A percentile compares a stretch with the other conserved stretches of the same genome.
Evolutionary conservation across 306 rosid species (phyloP).

Genomic region (Quercus dentata): DNA sequence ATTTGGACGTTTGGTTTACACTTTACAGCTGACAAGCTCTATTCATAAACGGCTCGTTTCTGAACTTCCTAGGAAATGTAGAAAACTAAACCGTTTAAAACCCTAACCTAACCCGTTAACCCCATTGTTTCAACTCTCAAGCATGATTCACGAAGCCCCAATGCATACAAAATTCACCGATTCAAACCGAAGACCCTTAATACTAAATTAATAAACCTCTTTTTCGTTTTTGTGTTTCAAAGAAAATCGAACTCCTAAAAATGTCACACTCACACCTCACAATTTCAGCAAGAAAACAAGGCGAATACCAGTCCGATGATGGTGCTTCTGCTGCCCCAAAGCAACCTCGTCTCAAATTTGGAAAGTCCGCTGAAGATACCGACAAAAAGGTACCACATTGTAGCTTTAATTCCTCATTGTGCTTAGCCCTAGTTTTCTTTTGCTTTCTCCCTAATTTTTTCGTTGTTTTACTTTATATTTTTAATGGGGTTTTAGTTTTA

Average conservation of each 20-base stretch:
- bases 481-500: not conserved
- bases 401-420: slow-evolving; percentile 25
- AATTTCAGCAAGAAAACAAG: slow-evolving; percentile 50
- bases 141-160: no score
- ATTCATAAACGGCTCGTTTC: no score
- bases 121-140: no score
- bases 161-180: no score
- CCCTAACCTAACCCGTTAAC: no score
- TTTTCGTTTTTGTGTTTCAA: not conserved
- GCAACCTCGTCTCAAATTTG: slow-evolving; percentile 58
- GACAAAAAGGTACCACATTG: slow-evolving; percentile 54
- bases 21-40: no score
- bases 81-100: no score
- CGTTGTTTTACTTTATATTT: not conserved
- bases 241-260: not conserved
- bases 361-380: slow-evolving; percentile 58
- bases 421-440: not conserved
- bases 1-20: no score
- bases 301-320: slow-evolving; percentile 56
- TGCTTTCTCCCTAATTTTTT: not conserved
- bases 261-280: slow-evolving; percentile 20
- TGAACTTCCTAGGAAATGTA: no score
- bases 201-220: no score
- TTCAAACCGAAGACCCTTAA: no score
- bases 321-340: slow-evolving; percentile 62